Evolutionary conservation across 176 grass and related monocot genomes (phyloP), one percentile per base, ranked within the genome.

Genomic region (Hsuehochloa calcarea): DNA sequence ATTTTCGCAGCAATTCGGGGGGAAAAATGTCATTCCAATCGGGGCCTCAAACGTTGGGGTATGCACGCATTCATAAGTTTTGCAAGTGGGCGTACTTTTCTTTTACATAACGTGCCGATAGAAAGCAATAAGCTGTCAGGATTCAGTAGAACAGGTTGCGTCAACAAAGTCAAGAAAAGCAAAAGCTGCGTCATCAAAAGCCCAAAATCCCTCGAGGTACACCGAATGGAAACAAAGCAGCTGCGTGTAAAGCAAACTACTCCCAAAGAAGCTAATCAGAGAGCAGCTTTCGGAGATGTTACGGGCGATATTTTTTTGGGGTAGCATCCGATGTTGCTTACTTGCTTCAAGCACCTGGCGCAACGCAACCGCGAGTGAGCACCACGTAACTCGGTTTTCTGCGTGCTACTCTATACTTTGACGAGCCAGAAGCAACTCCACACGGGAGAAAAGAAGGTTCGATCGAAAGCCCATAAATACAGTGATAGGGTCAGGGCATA

Each of bases 181-280:
- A 41, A 54, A 34, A 44, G 55, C n/a, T 10, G 85, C 15, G 17
- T 70, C 77, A 61, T 65, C 68, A 16, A 55, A 73, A 87, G 85
- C 45, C 45, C 68, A 61, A 41, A n/a, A 58, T 23, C 29, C 72
- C 66, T n/a, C 8, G 17, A n/a, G 66, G 9, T 40, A 11, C 37
- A 68, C 66, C 17, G 66, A 63, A 13, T 5, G 35, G 29, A 55
- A 22, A 2, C 34, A 22, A 19, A 22, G 11, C 51, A 58, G 37
- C 31, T 49, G 69, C 43, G 44, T 17, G 69, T 29, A 13, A 41
- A 41, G 52, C 54, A 25, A 8, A 39, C 50, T 2, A 23, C 15
- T 46, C 74, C 20, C 11, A 77, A 12, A 15, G 35, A 50, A 20
- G 45, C 70, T 5, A 34, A 20, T 9, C 11, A 39, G 51, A 54